Evolutionary conservation across 164 flowering plant species (phyloP).

Genomic region (Nymphaea thermarum): DNA sequence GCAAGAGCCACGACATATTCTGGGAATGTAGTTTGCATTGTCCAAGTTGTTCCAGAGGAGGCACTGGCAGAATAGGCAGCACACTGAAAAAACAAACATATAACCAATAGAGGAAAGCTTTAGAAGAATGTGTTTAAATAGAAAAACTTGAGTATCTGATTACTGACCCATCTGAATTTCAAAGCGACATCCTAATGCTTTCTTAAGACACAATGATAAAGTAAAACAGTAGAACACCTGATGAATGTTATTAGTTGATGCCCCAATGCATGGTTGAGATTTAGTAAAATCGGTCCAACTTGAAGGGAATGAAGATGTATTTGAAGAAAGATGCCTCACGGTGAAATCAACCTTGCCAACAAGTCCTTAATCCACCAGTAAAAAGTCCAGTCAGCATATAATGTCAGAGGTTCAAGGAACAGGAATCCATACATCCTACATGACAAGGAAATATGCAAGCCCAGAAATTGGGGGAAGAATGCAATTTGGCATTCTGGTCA

Average conservation of each 20-base stretch:
- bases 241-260: conserved; percentile 9
- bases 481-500: too few relatives aligned
- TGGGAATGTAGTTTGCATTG: conserved; percentile 87
- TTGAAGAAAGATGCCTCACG: conserved; percentile 78
- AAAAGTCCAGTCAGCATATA: too few relatives aligned
- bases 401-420: too few relatives aligned
- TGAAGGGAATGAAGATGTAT: conserved; percentile 44
- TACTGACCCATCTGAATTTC: not conserved
- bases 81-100: conserved; percentile 33
- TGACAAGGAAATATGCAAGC: too few relatives aligned
- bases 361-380: conserved; percentile 33
- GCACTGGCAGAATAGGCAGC: conserved; percentile 67
- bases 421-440: too few relatives aligned
- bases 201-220: not conserved
- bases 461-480: too few relatives aligned
- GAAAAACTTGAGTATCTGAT: not conserved
- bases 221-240: conserved; percentile 33
- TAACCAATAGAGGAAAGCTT: not conserved
- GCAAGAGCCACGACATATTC: conserved; percentile 99
- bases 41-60: conserved; percentile 84
- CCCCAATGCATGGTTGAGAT: conserved; percentile 50
- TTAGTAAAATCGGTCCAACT: conserved; percentile 39
- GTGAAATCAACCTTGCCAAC: conserved; percentile 92
- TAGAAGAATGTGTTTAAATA: not conserved
- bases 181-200: not conserved